These are phyloP conservation scores for Helianthus tuberosus DNA, from an alignment of 129 eudicot genomes.

Conservation along the genomic window DNA sequence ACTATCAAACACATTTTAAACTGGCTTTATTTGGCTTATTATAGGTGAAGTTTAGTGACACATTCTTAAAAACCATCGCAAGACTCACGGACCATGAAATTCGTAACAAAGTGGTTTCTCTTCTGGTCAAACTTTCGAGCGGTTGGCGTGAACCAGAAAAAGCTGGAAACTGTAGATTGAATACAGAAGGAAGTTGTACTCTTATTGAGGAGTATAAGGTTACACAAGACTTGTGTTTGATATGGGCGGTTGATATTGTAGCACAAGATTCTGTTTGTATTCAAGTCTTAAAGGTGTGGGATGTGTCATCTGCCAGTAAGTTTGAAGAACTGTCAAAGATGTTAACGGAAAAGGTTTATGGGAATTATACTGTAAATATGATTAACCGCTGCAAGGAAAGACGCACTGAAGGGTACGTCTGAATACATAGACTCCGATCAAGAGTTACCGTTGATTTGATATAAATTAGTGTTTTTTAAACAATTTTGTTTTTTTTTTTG, in stretches of 20 bases:
- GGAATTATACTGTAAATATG: slow-evolving; percentile 41
- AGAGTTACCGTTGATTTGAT: background rate
- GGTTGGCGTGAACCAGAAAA: slow-evolving; percentile 51
- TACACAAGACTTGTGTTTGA: slow-evolving; percentile 25
- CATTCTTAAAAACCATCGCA: slow-evolving; percentile 40
- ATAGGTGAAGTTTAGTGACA: slow-evolving; percentile 48
- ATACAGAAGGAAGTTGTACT: slow-evolving; percentile 31
- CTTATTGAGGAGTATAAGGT: slow-evolving; percentile 43
- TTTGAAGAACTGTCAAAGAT: slow-evolving; percentile 37
- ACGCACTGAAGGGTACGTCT: slow-evolving; percentile 50
- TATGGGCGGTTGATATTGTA: slow-evolving; percentile 56
- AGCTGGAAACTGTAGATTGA: slow-evolving; percentile 11
- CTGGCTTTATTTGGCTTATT: background rate
- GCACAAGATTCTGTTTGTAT: slow-evolving; percentile 38
- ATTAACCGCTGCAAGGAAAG: slow-evolving; percentile 49
- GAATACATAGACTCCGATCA: background rate
- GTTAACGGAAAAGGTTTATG: slow-evolving; percentile 37
- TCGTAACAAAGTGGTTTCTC: slow-evolving; percentile 42
- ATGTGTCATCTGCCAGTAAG: slow-evolving; percentile 41
- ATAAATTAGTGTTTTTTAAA: background rate
- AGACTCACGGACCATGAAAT: slow-evolving; percentile 21
- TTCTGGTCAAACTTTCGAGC: slow-evolving; percentile 46
- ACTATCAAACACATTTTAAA: background rate
- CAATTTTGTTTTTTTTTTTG: no score
- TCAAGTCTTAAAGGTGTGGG: slow-evolving; percentile 67